Evolutionary conservation across 169 alveolate species (phyloP).

Genomic region (Eimeria acervulina): DNA sequence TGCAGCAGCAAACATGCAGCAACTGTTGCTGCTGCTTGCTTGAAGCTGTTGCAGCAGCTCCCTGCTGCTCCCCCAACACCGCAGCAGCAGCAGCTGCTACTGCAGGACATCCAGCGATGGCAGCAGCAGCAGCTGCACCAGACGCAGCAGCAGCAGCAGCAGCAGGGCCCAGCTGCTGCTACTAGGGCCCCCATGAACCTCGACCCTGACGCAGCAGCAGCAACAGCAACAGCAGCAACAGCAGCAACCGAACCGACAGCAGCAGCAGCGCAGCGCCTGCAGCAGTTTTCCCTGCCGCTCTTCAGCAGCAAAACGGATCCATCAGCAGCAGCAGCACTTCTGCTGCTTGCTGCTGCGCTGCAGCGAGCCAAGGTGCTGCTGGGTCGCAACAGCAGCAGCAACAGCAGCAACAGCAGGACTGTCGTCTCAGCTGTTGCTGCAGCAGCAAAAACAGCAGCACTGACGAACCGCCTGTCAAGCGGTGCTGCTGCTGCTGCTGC

Average conservation of each 20-base stretch:
- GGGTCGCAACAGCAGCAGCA: conserved; percentile 38
- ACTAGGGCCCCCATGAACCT: neutral
- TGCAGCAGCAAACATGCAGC: too few relatives aligned
- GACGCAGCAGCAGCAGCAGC: too few relatives aligned
- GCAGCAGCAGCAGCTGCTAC: conserved; percentile 31
- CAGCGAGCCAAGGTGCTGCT: conserved; percentile 41
- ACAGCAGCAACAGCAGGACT: conserved; percentile 40
- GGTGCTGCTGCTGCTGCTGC: conserved; percentile 12
- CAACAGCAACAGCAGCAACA: neutral
- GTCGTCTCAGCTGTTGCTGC: neutral
- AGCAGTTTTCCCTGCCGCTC: neutral
- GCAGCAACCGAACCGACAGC: conserved; percentile 2
- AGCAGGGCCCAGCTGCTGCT: too few relatives aligned
- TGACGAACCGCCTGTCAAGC: neutral
- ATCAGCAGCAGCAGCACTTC: neutral
- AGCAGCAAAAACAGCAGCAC: conserved; percentile 20
- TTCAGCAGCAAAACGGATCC: neutral
- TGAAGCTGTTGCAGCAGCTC: neutral
- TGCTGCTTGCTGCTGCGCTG: conserved; percentile 27
- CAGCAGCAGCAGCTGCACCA: too few relatives aligned
- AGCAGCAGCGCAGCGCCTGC: neutral
- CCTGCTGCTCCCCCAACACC: neutral
- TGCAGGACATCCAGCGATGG: too few relatives aligned
- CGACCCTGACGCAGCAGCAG: neutral
- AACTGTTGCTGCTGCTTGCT: too few relatives aligned